Percentiles rank a stretch among this genome's conserved stretches.
phyloP scores from a whole-genome alignment of 768 basidiomycete genomes.

The Suillus discolor region DNA sequence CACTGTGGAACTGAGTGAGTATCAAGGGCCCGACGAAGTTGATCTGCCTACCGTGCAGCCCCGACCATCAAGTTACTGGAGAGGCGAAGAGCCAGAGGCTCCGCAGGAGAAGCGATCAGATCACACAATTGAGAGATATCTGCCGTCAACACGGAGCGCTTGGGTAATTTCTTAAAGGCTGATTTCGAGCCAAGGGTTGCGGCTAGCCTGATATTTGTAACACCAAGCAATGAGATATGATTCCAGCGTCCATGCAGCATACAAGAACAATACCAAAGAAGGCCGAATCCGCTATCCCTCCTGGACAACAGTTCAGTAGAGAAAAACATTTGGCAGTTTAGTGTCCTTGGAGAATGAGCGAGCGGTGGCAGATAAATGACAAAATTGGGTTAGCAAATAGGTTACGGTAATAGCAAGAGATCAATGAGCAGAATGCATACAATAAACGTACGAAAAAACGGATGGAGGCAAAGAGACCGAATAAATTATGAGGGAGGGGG shows the following conservation, averaged over 20 bases:
- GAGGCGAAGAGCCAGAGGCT: constrained; percentile 83
- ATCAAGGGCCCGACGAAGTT: not conserved
- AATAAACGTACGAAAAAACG: constrained; percentile 3
- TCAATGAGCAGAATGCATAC: not conserved
- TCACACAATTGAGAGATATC: constrained; percentile 82
- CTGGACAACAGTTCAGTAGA: constrained; percentile 77
- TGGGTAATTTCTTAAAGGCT: constrained; percentile 82
- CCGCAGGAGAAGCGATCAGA: constrained; percentile 79
- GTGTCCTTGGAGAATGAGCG: constrained; percentile 2
- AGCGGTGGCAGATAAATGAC: not conserved
- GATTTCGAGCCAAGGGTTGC: constrained; percentile 89
- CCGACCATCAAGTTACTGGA: constrained; percentile 92
- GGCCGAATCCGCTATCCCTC: constrained; percentile 85
- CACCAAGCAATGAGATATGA: not conserved
- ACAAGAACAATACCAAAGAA: constrained; percentile 65
- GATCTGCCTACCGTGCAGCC: constrained; percentile 68
- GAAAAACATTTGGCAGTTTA: constrained; percentile 70
- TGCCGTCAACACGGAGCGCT: constrained; percentile 80
- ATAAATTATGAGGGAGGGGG: constrained; percentile 10
- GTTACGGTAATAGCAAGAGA: constrained; percentile 11
- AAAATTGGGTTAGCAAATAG: constrained; percentile 5
- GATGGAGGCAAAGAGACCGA: constrained; percentile 10
- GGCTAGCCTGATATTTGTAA: constrained; percentile 66
- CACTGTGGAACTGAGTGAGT: constrained; percentile 29
- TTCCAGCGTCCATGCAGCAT: not conserved